phyloP scores from a whole-genome alignment of 805 yeast species.

The Starmerella riodocensis region DNA sequence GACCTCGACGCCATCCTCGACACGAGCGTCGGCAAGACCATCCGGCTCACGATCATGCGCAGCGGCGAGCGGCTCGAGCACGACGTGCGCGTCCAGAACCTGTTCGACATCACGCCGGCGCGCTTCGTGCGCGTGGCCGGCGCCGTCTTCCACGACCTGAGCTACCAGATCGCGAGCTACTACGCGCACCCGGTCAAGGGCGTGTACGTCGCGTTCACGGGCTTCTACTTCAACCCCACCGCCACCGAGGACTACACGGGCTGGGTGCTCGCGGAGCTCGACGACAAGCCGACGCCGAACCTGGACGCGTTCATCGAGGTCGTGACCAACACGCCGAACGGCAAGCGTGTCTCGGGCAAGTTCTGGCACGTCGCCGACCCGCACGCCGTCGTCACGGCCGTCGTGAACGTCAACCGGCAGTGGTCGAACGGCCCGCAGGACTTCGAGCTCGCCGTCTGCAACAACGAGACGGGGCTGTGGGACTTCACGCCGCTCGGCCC shows the following conservation, averaged over 20 bases:
- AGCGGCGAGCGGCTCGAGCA: conserved; percentile 50
- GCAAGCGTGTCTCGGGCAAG: conserved; percentile 52
- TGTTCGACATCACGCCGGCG: conserved; percentile 72
- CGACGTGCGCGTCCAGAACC: conserved; percentile 49
- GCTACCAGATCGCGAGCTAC: conserved; percentile 79
- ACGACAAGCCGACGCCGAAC: conserved; percentile 60
- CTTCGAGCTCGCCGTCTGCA: conserved; percentile 52
- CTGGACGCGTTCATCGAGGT: conserved; percentile 65
- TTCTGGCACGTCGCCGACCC: conserved; percentile 70
- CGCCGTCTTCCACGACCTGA: conserved; percentile 70
- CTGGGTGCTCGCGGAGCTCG: conserved; percentile 69
- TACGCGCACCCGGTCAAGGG: conserved; percentile 77
- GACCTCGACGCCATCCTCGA: conserved; percentile 77
- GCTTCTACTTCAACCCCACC: conserved; percentile 49
- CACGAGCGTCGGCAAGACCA: conserved; percentile 44
- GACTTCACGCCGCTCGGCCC: conserved; percentile 39
- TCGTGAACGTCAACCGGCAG: conserved; percentile 67
- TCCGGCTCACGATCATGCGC: conserved; percentile 53
- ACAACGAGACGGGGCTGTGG: conserved; percentile 46
- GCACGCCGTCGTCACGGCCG: conserved; percentile 57
- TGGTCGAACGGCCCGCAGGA: conserved; percentile 43
- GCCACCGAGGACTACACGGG: conserved; percentile 43
- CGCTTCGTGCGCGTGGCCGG: conserved; percentile 74
- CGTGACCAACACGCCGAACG: conserved; percentile 65
- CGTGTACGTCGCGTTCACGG: conserved; percentile 63